Conservation (phyloP, 2,329 filamentous ascomycete species). For the Neofusicoccum umdonicola region DNA sequence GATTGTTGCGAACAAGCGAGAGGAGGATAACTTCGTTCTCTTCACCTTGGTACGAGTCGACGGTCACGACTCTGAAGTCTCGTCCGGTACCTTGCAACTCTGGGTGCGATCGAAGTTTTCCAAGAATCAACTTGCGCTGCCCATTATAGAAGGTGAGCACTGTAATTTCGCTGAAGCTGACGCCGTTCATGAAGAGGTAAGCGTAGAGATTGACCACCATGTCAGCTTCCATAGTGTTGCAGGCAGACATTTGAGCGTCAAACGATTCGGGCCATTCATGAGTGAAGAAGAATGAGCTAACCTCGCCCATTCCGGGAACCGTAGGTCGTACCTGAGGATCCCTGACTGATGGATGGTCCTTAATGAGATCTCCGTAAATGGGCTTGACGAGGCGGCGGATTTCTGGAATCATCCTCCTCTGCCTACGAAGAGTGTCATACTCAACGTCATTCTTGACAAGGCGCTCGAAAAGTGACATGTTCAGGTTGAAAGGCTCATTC, state of each 20-base stretch:
- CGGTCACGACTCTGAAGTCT: slow-evolving; percentile 66
- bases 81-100: slow-evolving; percentile 40
- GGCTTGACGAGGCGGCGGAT: slow-evolving; percentile 60
- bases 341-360: slow-evolving; percentile 58
- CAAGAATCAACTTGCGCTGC: slow-evolving; percentile 66
- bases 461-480: slow-evolving; percentile 77
- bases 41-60: slow-evolving; percentile 88
- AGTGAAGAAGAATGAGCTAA: slow-evolving; percentile 61
- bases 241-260: slow-evolving; percentile 63
- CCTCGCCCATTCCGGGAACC: slow-evolving; percentile 62
- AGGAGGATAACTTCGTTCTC: slow-evolving; percentile 82
- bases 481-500: slow-evolving; percentile 61
- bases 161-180: slow-evolving; percentile 63
- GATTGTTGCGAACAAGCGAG: slow-evolving; percentile 73
- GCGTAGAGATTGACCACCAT: slow-evolving; percentile 73
- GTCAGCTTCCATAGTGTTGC: slow-evolving; percentile 68
- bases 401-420: slow-evolving; percentile 71
- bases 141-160: slow-evolving; percentile 86
- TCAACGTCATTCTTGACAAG: slow-evolving; percentile 65
- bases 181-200: slow-evolving; percentile 69
- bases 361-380: slow-evolving; percentile 58
- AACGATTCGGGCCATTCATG: slow-evolving; percentile 65
- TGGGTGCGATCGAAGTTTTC: slow-evolving; percentile 43
- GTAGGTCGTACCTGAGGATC: slow-evolving; percentile 44
- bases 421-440: slow-evolving; percentile 63